Base-by-base conservation (phyloP, 495 filamentous ascomycete species). In the Lasiosphaeria ovina region DNA sequence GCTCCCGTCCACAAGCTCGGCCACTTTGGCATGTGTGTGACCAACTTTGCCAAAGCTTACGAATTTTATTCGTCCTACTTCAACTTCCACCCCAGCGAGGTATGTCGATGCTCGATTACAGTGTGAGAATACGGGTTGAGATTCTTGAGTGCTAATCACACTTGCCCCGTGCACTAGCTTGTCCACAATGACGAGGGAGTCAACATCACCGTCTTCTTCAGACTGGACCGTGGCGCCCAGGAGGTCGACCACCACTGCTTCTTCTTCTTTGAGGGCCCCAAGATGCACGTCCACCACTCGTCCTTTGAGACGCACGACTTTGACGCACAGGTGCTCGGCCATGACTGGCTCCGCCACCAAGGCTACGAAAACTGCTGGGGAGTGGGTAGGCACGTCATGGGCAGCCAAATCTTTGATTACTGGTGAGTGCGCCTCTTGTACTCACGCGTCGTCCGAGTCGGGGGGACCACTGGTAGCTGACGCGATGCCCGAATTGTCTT, bases 221-320 rank as follows among this genome's bases (percentile, higher is more conserved):
- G 90, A 51, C 75, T 92, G 7, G 80, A 90, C 64, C 79, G 80
- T 6, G 88, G 88, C 0, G 63, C 69, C 0, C 79, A 83, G 4
- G 71, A 77, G 55, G 83, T 86, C 0, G 88, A 92, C 66, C 89
- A 92, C 63, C 89, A 91, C 73, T 77, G 71, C n/a, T 85, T 91
- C 69, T 91, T 91, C 79, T 79, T 91, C 64, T 79, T 77, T 63
- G 72, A 78, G 62, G 60, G 74, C 3, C 69, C 79, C 6, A 80
- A 79, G 14, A 72, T 74, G 14, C 84, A 88, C 66, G 85, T 91
- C 3, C 89, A 91, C 68, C 89, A 92, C 66, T 83, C 81, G 34
- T 85, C 81, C 3, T 92, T 87, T 59, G 89, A 92, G 70, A 87
- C 89, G 6, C 82, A 88, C 68, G 88, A 92, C 66, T 89, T 88